A percentile compares a stretch with the other conserved stretches of the same genome.
phyloP scores from a whole-genome alignment of 2,329 filamentous ascomycete species.

The Coniochaeta sp. region DNA sequence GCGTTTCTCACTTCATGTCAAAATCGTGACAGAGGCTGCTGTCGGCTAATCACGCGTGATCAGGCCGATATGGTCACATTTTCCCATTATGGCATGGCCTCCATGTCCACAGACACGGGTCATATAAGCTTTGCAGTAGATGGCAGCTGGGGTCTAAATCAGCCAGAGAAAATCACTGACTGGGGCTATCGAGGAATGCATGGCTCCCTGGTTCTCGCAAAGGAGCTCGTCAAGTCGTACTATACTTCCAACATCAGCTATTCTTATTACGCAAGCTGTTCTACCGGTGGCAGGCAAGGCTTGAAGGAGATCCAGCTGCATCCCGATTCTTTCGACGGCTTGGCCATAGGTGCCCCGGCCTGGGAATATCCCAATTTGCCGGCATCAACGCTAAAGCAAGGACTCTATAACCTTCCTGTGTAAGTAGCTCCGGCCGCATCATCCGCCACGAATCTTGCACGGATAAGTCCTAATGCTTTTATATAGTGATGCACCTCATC shows the following conservation, averaged over 20 bases:
- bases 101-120: constrained; percentile 34
- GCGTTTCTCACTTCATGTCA: neutral
- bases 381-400: constrained; percentile 30
- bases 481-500: constrained; percentile 26
- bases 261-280: constrained; percentile 49
- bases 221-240: constrained; percentile 37
- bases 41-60: neutral
- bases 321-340: constrained; percentile 48
- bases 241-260: constrained; percentile 33
- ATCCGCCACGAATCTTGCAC: too few species aligned
- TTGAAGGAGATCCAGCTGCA: constrained; percentile 42
- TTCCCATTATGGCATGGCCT: constrained; percentile 30
- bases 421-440: too few species aligned
- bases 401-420: too few species aligned
- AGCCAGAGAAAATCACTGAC: constrained; percentile 24
- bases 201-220: constrained; percentile 37
- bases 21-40: too few species aligned
- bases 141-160: constrained; percentile 28
- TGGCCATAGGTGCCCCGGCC: constrained; percentile 38
- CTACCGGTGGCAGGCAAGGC: constrained; percentile 49
- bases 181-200: constrained; percentile 35
- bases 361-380: constrained; percentile 42
- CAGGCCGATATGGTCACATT: constrained; percentile 11
- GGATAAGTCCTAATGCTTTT: too few species aligned
- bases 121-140: constrained; percentile 25